Percentiles rank a stretch among this genome's conserved stretches.
Evolutionary conservation across 1,284 basidiomycete genomes (phyloP).

Genomic region (Stygiomarasmius scandens): DNA sequence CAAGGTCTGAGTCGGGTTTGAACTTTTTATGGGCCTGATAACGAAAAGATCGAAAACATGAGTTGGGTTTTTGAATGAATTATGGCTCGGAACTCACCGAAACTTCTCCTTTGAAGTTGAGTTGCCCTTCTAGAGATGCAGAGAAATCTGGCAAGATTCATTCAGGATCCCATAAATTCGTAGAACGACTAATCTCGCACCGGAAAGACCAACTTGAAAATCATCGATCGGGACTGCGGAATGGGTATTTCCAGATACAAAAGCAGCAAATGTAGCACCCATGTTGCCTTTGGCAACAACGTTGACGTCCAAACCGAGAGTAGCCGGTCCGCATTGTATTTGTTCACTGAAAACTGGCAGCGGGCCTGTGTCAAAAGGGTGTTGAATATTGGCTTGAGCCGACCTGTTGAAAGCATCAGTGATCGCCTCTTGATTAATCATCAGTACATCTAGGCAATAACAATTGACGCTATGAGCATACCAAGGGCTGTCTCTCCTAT

Average conservation of each 20-base stretch:
- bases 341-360: constrained; percentile 43
- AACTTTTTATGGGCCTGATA: no score
- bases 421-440: no score
- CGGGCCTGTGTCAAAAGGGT: constrained; percentile 29
- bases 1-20: no score
- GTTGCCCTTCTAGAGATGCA: background rate
- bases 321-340: constrained; percentile 40
- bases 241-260: constrained; percentile 44
- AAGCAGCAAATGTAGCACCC: constrained; percentile 41
- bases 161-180: constrained; percentile 40
- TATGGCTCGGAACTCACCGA: no score
- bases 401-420: constrained; percentile 25
- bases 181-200: no score
- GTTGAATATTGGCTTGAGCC: constrained; percentile 25
- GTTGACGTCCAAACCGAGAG: constrained; percentile 40
- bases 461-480: no score
- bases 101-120: background rate
- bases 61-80: no score
- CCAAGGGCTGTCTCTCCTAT: no score
- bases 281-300: constrained; percentile 41
- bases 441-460: no score
- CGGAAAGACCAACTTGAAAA: no score
- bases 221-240: no score
- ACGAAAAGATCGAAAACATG: no score
- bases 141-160: constrained; percentile 26